Evolutionary conservation across 257 asterid genomes (phyloP).

Genomic region (Vinca minor): DNA sequence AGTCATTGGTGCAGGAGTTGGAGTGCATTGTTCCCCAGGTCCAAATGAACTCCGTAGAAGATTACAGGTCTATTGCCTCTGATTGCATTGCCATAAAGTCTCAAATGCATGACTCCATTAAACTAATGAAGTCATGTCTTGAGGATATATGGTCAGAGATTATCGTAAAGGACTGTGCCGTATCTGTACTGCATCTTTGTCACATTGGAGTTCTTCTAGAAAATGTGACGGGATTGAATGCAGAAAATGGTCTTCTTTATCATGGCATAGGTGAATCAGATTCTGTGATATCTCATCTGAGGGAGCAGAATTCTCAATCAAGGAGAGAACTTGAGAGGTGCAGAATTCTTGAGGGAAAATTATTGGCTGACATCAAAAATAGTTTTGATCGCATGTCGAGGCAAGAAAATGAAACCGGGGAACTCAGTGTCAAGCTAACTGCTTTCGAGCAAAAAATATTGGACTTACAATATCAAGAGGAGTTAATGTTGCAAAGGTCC

Average conservation of each 20-base stretch:
- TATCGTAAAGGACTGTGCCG: slow-evolving; percentile 71
- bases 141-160: slow-evolving; percentile 95
- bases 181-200: slow-evolving; percentile 83
- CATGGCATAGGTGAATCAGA: slow-evolving; percentile 73
- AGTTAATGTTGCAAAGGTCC: slow-evolving; percentile 72
- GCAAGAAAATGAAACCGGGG: slow-evolving; percentile 69
- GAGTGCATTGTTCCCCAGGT: slow-evolving; percentile 52
- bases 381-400: slow-evolving; percentile 59
- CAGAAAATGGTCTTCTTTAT: slow-evolving; percentile 79
- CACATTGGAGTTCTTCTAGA: slow-evolving; percentile 85
- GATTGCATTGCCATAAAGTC: slow-evolving; percentile 45
- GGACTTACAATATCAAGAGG: slow-evolving; percentile 66
- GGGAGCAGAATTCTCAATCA: slow-evolving; percentile 58
- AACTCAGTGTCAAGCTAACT: slow-evolving; percentile 48
- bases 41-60: slow-evolving; percentile 38
- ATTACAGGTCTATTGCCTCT: slow-evolving; percentile 36
- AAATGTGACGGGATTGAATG: slow-evolving; percentile 68
- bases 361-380: slow-evolving; percentile 63
- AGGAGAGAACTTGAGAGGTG: slow-evolving; percentile 78
- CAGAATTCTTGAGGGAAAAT: slow-evolving; percentile 66
- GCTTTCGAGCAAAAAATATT: slow-evolving; percentile 63
- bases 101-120: slow-evolving; percentile 44
- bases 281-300: slow-evolving; percentile 55
- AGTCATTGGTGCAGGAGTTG: slow-evolving; percentile 43
- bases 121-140: slow-evolving; percentile 45